These are phyloP conservation scores for Annulohypoxylon maeteangense DNA, from an alignment of 495 filamentous ascomycete genomes.

Conservation along the genomic window DNA sequence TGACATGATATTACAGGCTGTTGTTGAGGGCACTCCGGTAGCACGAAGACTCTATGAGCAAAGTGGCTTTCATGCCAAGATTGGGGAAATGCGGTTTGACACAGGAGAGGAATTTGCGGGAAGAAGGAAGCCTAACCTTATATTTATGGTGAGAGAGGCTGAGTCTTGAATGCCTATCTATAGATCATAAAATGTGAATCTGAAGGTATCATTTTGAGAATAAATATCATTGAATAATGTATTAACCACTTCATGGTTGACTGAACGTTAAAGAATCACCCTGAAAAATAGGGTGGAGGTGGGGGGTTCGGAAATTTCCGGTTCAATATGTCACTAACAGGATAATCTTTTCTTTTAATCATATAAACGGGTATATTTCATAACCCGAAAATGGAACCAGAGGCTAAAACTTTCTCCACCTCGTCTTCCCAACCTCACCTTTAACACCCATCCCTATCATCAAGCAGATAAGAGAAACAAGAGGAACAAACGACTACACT, in stretches of 20 bases:
- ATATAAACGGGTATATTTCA: background rate
- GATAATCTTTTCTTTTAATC: background rate
- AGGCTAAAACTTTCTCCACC: background rate
- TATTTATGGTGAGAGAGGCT: slow-evolving; percentile 42
- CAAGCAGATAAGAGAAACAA: too few species aligned
- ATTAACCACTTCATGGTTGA: too few species aligned
- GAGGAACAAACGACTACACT: too few species aligned
- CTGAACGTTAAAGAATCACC: background rate
- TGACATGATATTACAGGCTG: slow-evolving; percentile 12
- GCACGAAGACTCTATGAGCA: slow-evolving; percentile 39
- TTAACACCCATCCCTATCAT: background rate
- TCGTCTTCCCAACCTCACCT: background rate
- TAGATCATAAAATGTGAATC: background rate
- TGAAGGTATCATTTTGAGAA: background rate
- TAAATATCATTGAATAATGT: too few species aligned
- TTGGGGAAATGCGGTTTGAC: slow-evolving; percentile 42
- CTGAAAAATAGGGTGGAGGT: too few species aligned
- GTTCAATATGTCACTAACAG: background rate
- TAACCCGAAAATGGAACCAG: background rate
- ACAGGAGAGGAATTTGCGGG: slow-evolving; percentile 24
- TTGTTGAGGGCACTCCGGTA: slow-evolving; percentile 42
- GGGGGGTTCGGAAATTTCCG: too few species aligned
- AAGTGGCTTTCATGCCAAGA: slow-evolving; percentile 33
- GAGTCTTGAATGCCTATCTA: background rate
- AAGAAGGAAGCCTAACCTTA: slow-evolving; percentile 33